These are phyloP conservation scores for Exophiala viscosa DNA, from an alignment of 2,329 filamentous ascomycete genomes.

Conservation along the genomic window DNA sequence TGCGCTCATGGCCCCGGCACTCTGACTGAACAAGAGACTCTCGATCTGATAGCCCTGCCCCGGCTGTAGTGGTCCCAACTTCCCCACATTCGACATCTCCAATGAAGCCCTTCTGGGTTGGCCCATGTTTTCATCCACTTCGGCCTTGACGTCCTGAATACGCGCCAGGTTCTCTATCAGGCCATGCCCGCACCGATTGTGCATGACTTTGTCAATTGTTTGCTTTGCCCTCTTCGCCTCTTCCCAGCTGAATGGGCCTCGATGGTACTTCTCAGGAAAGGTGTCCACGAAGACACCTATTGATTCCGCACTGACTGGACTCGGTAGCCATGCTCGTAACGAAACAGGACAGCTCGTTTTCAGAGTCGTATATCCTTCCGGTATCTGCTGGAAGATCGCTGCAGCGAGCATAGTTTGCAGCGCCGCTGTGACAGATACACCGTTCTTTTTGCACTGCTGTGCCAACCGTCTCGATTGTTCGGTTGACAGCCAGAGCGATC, in stretches of 20 bases:
- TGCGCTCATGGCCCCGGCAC: constrained; percentile 37
- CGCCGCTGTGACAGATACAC: constrained; percentile 41
- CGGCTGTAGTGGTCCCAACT: constrained; percentile 27
- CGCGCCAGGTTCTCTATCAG: constrained; percentile 39
- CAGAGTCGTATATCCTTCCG: constrained; percentile 32
- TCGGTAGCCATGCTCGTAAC: constrained; percentile 36
- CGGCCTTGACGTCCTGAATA: constrained; percentile 38
- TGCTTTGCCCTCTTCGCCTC: constrained; percentile 33
- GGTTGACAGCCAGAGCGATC: constrained; percentile 34
- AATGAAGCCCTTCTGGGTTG: constrained; percentile 37
- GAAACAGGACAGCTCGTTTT: constrained; percentile 37
- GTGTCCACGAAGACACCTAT: constrained; percentile 40
- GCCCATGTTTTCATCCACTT: constrained; percentile 39
- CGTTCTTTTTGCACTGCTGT: constrained; percentile 35
- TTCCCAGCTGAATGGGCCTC: constrained; percentile 33
- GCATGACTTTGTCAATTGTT: constrained; percentile 32
- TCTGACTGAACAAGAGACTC: constrained; percentile 46
- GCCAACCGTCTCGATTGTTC: constrained; percentile 32
- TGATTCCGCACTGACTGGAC: constrained; percentile 34
- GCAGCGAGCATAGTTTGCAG: constrained; percentile 40
- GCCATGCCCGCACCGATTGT: constrained; percentile 34
- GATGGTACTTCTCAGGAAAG: constrained; percentile 32
- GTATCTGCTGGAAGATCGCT: constrained; percentile 35
- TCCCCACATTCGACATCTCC: constrained; percentile 48
- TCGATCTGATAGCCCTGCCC: constrained; percentile 30